A percentile compares a stretch with the other conserved stretches of the same genome.
These are phyloP conservation scores for Claviceps paspali DNA, from an alignment of 2,329 filamentous ascomycete species.

Conservation along the genomic window DNA sequence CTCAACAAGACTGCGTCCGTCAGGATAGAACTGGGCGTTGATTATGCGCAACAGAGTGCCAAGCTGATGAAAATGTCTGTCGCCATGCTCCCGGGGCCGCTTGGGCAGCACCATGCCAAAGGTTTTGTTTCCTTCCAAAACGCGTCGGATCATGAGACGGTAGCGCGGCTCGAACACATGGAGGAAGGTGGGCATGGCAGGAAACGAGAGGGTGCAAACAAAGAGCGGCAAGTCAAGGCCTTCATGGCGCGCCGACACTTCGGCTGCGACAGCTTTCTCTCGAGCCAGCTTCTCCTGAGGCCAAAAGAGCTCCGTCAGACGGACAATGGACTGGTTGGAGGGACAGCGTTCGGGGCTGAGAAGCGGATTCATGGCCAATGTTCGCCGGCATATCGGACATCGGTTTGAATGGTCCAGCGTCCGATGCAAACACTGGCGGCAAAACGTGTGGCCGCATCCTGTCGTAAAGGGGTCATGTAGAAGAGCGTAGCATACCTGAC, in stretches of 20 bases:
- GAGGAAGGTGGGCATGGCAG: constrained; percentile 69
- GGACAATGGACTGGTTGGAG: constrained; percentile 46
- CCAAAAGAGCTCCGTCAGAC: constrained; percentile 54
- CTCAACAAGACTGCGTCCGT: constrained; percentile 71
- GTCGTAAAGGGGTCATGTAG: constrained; percentile 75
- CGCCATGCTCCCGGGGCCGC: constrained; percentile 22
- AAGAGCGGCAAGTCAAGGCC: constrained; percentile 58
- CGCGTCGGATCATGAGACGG: constrained; percentile 72
- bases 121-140: constrained; percentile 53
- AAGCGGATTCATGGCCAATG: constrained; percentile 35
- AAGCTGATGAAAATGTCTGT: constrained; percentile 47
- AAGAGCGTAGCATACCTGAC: constrained; percentile 72
- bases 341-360: constrained; percentile 26
- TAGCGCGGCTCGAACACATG: constrained; percentile 92
- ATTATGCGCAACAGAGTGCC: constrained; percentile 68
- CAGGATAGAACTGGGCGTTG: constrained; percentile 56
- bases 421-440: constrained; percentile 60
- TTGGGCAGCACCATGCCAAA: constrained; percentile 80
- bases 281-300: constrained; percentile 47
- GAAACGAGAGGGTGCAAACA: constrained; percentile 68
- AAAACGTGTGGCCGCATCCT: constrained; percentile 79
- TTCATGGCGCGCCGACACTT: constrained; percentile 39
- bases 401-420: constrained; percentile 62
- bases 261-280: constrained; percentile 35
- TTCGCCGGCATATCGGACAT: constrained; percentile 67